Evolutionary conservation across 257 asterid species (phyloP).

Genomic region (Striga asiatica): DNA sequence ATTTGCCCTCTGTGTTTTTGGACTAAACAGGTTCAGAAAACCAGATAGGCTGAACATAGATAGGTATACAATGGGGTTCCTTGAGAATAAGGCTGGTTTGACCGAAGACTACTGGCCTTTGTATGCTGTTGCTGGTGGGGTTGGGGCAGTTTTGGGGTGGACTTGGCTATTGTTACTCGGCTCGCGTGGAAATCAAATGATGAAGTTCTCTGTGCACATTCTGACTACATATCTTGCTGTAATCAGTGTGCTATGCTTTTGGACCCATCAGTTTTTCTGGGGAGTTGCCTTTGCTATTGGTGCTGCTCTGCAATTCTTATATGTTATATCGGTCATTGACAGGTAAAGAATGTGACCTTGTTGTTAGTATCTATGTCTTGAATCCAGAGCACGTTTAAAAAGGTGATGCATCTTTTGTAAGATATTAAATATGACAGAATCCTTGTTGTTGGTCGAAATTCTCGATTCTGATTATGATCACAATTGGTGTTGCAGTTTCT

Average conservation of each 20-base stretch:
- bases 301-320: constrained; percentile 82
- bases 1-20: constrained; percentile 65
- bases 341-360: constrained; percentile 39
- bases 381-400: background rate
- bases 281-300: constrained; percentile 89
- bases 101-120: constrained; percentile 94
- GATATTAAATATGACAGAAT: background rate
- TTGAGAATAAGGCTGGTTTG: constrained; percentile 68
- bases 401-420: background rate
- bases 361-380: background rate
- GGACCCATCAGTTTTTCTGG: constrained; percentile 81
- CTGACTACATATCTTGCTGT: constrained; percentile 96
- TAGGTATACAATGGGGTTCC: constrained; percentile 59
- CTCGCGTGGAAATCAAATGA: constrained; percentile 60
- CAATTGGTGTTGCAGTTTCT: too few relatives aligned
- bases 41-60: constrained; percentile 91
- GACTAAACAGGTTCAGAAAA: constrained; percentile 72
- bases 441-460: background rate
- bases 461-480: too few relatives aligned
- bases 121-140: constrained; percentile 73
- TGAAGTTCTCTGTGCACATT: constrained; percentile 83
- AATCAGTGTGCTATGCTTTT: constrained; percentile 78
- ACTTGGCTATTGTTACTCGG: constrained; percentile 81
- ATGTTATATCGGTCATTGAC: constrained; percentile 81
- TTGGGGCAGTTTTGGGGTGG: constrained; percentile 74